Evolutionary conservation across 176 grass and related monocot genomes (phyloP).

Genomic region (Musa acuminata): DNA sequence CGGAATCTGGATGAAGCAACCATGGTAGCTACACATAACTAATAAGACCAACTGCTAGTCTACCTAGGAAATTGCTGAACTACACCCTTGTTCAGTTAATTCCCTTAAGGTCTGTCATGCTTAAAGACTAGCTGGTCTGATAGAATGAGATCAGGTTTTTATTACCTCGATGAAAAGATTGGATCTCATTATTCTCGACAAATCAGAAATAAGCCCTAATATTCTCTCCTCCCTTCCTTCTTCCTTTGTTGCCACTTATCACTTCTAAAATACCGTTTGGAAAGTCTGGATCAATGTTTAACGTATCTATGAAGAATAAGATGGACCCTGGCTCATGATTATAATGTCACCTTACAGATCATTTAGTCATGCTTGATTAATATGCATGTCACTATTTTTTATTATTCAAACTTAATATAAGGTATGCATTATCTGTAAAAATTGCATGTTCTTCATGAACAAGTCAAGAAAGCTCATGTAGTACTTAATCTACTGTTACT

Average conservation of each 20-base stretch:
- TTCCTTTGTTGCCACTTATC: too few species aligned
- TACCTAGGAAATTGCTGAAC: not conserved
- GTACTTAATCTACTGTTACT: too few species aligned
- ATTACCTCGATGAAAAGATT: too few species aligned
- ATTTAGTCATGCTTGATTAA: not conserved
- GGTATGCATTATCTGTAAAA: not conserved
- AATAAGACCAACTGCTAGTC: not conserved
- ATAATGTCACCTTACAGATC: not conserved
- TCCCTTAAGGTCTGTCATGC: not conserved
- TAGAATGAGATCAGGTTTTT: too few species aligned
- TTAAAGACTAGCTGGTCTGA: not conserved
- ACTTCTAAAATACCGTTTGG: too few species aligned
- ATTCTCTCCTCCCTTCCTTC: too few species aligned
- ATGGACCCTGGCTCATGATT: not conserved
- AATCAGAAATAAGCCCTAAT: too few species aligned
- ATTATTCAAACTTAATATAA: not conserved
- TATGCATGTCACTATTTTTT: not conserved
- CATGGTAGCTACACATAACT: not conserved
- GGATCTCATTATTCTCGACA: too few species aligned
- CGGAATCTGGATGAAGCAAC: not conserved
- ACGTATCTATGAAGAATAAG: not conserved
- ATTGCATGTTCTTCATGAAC: not conserved
- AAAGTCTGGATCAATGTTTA: not conserved
- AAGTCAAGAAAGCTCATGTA: too few species aligned
- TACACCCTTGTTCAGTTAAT: not conserved